Conservation (phyloP, 495 filamentous ascomycete genomes). For the Aspergillus sclerotiicarbonarius region DNA sequence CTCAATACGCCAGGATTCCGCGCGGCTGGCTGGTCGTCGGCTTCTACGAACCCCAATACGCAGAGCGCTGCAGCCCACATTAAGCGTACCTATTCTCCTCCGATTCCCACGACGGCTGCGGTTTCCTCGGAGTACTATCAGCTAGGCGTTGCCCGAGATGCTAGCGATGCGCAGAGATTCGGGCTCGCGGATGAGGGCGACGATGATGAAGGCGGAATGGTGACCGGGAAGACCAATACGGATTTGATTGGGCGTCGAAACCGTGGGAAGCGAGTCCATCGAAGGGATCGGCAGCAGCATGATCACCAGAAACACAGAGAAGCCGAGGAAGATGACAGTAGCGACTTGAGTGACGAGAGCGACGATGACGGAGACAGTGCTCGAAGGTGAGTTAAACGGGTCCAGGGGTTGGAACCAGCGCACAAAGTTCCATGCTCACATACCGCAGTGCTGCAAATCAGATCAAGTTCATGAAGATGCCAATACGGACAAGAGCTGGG, state of each 20-base stretch:
- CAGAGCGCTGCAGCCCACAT: conserved; percentile 56
- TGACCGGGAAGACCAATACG: conserved; percentile 70
- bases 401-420: background rate
- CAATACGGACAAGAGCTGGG: conserved; percentile 78
- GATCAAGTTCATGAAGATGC: conserved; percentile 95
- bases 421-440: conserved; percentile 17
- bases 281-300: conserved; percentile 43
- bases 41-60: conserved; percentile 45
- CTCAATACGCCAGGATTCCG: conserved; percentile 95
- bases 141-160: conserved; percentile 31
- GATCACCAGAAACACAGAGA: conserved; percentile 65
- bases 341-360: conserved; percentile 92
- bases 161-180: conserved; percentile 27
- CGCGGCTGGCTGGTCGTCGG: conserved; percentile 85
- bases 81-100: conserved; percentile 91
- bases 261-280: conserved; percentile 45
- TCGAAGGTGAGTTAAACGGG: conserved; percentile 32
- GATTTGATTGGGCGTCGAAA: conserved; percentile 69
- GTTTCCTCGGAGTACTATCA: conserved; percentile 80
- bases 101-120: conserved; percentile 77
- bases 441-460: conserved; percentile 61
- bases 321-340: conserved; percentile 94
- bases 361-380: conserved; percentile 75
- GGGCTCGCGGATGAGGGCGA: conserved; percentile 66
- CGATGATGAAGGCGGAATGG: conserved; percentile 76